Conservation (phyloP, 2,329 filamentous ascomycete genomes). For the Alternaria postmessia region DNA sequence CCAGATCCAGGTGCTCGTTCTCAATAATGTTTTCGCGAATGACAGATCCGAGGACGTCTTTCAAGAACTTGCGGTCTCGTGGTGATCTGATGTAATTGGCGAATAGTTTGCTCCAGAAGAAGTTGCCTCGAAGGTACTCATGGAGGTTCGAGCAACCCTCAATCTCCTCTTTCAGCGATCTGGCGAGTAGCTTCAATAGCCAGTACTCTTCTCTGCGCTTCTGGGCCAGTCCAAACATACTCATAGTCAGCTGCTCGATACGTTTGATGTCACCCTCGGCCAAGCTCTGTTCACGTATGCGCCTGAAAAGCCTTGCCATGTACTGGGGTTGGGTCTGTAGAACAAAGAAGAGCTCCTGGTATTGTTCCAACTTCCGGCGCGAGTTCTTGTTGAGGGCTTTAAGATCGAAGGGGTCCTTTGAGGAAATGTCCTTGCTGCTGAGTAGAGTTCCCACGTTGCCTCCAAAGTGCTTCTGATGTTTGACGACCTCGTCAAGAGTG, state of each 20-base stretch:
- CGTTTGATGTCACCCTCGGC: slow-evolving; percentile 92
- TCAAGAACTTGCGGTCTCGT: slow-evolving; percentile 88
- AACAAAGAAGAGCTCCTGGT: slow-evolving; percentile 97
- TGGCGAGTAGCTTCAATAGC: slow-evolving; percentile 83
- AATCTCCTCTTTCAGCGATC: slow-evolving; percentile 86
- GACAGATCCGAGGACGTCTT: slow-evolving; percentile 82
- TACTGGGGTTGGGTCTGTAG: slow-evolving; percentile 97
- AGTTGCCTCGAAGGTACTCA: slow-evolving; percentile 88
- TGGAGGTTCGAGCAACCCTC: slow-evolving; percentile 76
- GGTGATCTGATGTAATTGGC: slow-evolving; percentile 89
- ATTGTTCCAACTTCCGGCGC: slow-evolving; percentile 91
- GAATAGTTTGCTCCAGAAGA: slow-evolving; percentile 91
- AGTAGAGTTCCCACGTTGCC: slow-evolving; percentile 85
- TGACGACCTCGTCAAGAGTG: slow-evolving; percentile 95
- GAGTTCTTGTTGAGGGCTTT: slow-evolving; percentile 98
- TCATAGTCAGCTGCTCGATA: slow-evolving; percentile 94
- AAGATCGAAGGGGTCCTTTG: slow-evolving; percentile 91
- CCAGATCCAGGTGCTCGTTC: slow-evolving; percentile 86
- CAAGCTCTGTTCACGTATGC: slow-evolving; percentile 81
- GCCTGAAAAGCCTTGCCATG: slow-evolving; percentile 84
- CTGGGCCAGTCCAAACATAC: slow-evolving; percentile 94
- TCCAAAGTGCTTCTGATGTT: slow-evolving; percentile 95
- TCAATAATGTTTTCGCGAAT: slow-evolving; percentile 94
- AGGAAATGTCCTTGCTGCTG: slow-evolving; percentile 86
- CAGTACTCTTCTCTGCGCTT: slow-evolving; percentile 98